phyloP scores from a whole-genome alignment of 768 basidiomycete species.

The Termitomyces sp. region DNA sequence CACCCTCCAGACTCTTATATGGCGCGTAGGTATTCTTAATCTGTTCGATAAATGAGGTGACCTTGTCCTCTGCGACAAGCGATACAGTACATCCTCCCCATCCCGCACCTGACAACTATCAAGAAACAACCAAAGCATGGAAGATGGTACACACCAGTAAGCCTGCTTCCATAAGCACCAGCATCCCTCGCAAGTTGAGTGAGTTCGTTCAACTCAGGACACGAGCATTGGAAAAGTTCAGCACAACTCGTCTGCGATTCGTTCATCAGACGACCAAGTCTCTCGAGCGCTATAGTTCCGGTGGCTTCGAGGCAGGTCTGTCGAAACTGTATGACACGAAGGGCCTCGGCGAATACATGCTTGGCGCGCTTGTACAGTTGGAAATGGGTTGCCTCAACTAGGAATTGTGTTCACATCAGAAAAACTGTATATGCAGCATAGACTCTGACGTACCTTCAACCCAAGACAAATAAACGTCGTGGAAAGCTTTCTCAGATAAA shows the following conservation, averaged over 20 bases:
- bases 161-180: constrained; percentile 77
- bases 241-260: constrained; percentile 72
- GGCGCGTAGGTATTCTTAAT: constrained; percentile 59
- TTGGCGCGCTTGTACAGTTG: constrained; percentile 79
- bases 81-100: constrained; percentile 93
- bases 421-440: too few relatives aligned
- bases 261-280: constrained; percentile 74
- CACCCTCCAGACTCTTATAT: constrained; percentile 58
- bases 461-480: constrained; percentile 72
- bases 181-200: constrained; percentile 58
- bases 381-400: constrained; percentile 79
- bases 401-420: background rate
- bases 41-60: constrained; percentile 59
- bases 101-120: constrained; percentile 59
- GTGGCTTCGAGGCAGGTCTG: constrained; percentile 52
- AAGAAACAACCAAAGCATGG: background rate
- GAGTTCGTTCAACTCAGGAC: constrained; percentile 73
- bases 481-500: constrained; percentile 50
- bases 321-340: constrained; percentile 78
- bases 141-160: constrained; percentile 58
- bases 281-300: constrained; percentile 29
- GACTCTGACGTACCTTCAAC: constrained; percentile 75
- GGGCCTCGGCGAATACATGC: constrained; percentile 79
- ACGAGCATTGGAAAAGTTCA: constrained; percentile 73
- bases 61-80: constrained; percentile 62